Conservation (phyloP, 441 rosid genomes). For the Dalechampia spathulata region DNA sequence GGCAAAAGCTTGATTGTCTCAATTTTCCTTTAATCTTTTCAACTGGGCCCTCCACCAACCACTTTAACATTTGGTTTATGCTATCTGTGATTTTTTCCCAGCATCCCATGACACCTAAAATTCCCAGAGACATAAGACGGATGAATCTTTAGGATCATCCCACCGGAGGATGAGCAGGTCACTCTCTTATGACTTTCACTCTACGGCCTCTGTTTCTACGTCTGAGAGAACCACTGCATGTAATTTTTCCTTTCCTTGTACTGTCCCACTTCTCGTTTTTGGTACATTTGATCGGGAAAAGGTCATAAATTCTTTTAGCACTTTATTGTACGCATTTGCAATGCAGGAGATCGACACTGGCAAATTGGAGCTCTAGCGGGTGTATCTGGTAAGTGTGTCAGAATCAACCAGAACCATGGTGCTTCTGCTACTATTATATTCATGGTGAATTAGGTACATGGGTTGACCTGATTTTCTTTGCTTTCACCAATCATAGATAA, state of each 20-base stretch:
- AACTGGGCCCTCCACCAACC: conserved; percentile 31
- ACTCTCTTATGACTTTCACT: conserved; percentile 75
- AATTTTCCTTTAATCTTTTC: conserved; percentile 26
- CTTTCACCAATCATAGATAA: too few relatives aligned
- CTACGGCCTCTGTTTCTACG: conserved; percentile 55
- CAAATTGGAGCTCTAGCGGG: too few relatives aligned
- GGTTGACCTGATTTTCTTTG: too few relatives aligned
- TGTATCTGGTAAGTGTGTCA: too few relatives aligned
- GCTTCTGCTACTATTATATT: too few relatives aligned
- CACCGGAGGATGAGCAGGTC: conserved; percentile 70
- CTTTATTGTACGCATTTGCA: too few relatives aligned
- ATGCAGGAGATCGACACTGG: conserved; percentile 77
- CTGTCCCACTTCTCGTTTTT: too few relatives aligned
- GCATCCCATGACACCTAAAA: conserved; percentile 81
- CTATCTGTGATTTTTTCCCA: conserved; percentile 32
- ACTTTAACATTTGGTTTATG: conserved; percentile 22
- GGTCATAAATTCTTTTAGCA: too few relatives aligned
- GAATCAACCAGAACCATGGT: too few relatives aligned
- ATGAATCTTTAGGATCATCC: conserved; percentile 67
- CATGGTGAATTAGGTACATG: too few relatives aligned
- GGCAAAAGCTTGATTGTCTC: conserved; percentile 23
- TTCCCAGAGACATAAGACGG: conserved; percentile 69
- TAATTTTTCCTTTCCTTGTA: too few relatives aligned
- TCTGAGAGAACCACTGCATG: conserved; percentile 50
- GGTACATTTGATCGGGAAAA: too few relatives aligned